phyloP scores from a whole-genome alignment of 495 filamentous ascomycete species.

The Saxophila tyrrhenica region DNA sequence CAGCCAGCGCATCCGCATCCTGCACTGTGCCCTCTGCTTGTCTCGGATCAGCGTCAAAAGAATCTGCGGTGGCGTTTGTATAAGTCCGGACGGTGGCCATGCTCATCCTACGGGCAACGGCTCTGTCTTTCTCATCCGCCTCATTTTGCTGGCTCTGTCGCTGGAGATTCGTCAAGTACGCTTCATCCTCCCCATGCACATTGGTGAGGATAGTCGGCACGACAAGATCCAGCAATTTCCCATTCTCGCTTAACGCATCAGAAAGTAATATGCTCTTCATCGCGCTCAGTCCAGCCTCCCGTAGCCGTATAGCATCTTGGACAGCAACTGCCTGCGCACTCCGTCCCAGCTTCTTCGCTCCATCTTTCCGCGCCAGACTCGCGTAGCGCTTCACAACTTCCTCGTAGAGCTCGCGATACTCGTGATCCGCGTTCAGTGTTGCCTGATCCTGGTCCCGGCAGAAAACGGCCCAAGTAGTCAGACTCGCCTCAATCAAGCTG shows the following conservation, averaged over 20 bases:
- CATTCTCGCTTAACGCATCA: constrained; percentile 62
- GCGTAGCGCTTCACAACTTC: constrained; percentile 68
- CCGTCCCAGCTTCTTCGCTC: constrained; percentile 16
- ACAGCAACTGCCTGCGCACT: constrained; percentile 40
- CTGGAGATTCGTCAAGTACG: constrained; percentile 52
- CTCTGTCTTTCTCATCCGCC: constrained; percentile 48
- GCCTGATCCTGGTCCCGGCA: constrained; percentile 71
- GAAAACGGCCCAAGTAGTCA: constrained; percentile 72
- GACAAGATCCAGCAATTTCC: constrained; percentile 59
- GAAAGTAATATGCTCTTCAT: constrained; percentile 68
- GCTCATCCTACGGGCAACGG: constrained; percentile 57
- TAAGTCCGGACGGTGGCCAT: constrained; percentile 61
- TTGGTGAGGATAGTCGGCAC: constrained; percentile 78
- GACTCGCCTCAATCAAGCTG: constrained; percentile 61
- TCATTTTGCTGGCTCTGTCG: constrained; percentile 50
- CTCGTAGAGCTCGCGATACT: constrained; percentile 70
- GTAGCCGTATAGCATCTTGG: constrained; percentile 71
- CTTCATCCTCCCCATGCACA: constrained; percentile 63
- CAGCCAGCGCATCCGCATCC: constrained; percentile 73
- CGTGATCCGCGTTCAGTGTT: constrained; percentile 66
- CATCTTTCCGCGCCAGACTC: constrained; percentile 54
- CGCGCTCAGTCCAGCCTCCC: constrained; percentile 65
- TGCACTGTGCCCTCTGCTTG: constrained; percentile 62
- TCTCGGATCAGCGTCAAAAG: constrained; percentile 51
- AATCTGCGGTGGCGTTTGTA: constrained; percentile 37